Conservation (phyloP, 2,329 filamentous ascomycete genomes). For the Fusarium vanettenii region DNA sequence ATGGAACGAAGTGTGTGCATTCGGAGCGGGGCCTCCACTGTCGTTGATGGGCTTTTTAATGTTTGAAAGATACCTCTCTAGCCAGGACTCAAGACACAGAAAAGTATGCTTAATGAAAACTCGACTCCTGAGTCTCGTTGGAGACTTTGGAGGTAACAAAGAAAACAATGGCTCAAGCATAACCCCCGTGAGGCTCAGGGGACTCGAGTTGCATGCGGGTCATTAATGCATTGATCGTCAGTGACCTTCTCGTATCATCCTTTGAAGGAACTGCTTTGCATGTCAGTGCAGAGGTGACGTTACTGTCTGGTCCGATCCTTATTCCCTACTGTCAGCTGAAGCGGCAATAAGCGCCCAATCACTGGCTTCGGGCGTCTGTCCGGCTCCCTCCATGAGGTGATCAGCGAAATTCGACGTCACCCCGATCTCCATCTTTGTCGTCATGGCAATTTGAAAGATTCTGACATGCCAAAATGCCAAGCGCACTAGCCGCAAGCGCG, state of each 20-base stretch:
- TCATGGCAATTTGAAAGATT: slow-evolving; percentile 35
- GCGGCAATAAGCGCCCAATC: slow-evolving; percentile 1
- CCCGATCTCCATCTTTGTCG: slow-evolving; percentile 33
- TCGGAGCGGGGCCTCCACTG: slow-evolving; percentile 36
- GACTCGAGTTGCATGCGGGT: slow-evolving; percentile 4
- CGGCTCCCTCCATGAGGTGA: slow-evolving; percentile 12
- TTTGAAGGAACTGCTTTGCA: slow-evolving; percentile 5
- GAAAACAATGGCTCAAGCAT: not conserved
- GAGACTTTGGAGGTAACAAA: slow-evolving; percentile 22
- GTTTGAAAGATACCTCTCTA: slow-evolving; percentile 44
- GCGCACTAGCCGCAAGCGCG: slow-evolving; percentile 34
- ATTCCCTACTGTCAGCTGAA: slow-evolving; percentile 10
- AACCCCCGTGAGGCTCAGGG: slow-evolving; percentile 13
- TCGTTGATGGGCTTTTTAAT: slow-evolving; percentile 38
- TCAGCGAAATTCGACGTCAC: slow-evolving; percentile 33
- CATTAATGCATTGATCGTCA: slow-evolving; percentile 25
- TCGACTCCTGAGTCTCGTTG: slow-evolving; percentile 12
- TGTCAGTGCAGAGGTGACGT: slow-evolving; percentile 34
- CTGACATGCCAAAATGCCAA: slow-evolving; percentile 29
- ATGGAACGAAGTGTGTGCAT: slow-evolving; percentile 30
- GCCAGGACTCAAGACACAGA: slow-evolving; percentile 39
- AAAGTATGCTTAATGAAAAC: slow-evolving; percentile 43
- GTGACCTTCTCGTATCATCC: slow-evolving; percentile 35
- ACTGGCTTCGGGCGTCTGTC: slow-evolving; percentile 13
- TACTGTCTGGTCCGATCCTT: slow-evolving; percentile 8